Evolutionary conservation across 1,139 yeast genomes (phyloP).

Genomic region (Saccharomyces pastorianus): DNA sequence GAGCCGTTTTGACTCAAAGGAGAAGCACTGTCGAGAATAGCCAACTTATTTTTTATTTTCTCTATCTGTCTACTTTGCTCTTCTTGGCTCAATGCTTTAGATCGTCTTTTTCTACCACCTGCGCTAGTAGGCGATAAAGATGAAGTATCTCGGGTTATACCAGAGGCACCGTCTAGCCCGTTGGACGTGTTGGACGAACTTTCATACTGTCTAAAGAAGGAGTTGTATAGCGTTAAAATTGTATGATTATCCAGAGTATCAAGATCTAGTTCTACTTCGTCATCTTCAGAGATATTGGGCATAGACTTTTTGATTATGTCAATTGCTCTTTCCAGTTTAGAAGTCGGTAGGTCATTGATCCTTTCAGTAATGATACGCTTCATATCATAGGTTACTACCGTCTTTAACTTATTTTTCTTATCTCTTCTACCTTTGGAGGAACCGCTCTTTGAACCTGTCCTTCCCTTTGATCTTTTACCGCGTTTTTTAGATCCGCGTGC

Average conservation of each 20-base stretch:
- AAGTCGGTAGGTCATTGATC: conserved; percentile 67
- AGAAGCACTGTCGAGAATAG: conserved; percentile 49
- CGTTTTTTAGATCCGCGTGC: conserved; percentile 29
- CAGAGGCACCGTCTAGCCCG: conserved; percentile 9
- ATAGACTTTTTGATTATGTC: conserved; percentile 80
- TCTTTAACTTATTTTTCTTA: conserved; percentile 29
- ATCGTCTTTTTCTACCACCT: conserved; percentile 27
- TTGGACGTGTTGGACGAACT: conserved; percentile 16
- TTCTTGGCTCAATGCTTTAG: conserved; percentile 46
- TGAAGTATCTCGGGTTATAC: conserved; percentile 9
- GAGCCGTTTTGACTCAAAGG: conserved; percentile 29
- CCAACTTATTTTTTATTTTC: conserved; percentile 72
- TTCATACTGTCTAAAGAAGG: conserved; percentile 34
- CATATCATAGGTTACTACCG: conserved; percentile 84
- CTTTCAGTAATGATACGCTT: conserved; percentile 87
- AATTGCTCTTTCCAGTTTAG: conserved; percentile 74
- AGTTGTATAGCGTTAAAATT: conserved; percentile 68
- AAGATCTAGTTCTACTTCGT: conserved; percentile 91
- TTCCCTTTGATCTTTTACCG: conserved; percentile 10
- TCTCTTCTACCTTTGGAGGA: conserved; percentile 13
- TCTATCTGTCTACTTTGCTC: conserved; percentile 76
- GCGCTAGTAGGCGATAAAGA: conserved; percentile 30
- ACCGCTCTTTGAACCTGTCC: conserved; percentile 9
- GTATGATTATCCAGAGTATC: conserved; percentile 86
- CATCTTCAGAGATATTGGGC: conserved; percentile 63